Evolutionary conservation across 2,329 filamentous ascomycete genomes (phyloP), one percentile per base, ranked within the genome.

Genomic region (Penicillium capsulatum): DNA sequence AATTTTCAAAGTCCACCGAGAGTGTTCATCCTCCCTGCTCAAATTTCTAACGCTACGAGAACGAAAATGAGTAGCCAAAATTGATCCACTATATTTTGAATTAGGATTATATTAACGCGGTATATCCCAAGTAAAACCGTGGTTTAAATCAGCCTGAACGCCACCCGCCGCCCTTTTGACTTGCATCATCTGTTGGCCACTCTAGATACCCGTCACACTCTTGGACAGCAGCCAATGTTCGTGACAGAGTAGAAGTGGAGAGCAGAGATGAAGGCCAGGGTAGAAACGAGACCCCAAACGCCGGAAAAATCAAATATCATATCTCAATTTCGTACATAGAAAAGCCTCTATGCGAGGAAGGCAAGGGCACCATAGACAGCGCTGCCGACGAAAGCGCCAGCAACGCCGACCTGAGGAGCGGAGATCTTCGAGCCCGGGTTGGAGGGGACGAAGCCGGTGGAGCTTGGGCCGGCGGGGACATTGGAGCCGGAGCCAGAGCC

Each of bases 341-440:
- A 8, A 47, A n/a, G 27, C 37, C 13, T 30, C 47, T 55, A 61
- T 35, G 54, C 58, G 40, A 61, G 38, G 34, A 58, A 41, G 47
- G 60, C 42, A 29, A 47, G 28, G 34, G 48, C 42, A 32, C 49
- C 49, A 34, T 53, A 52, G 43, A 35, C 45, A 36, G 44, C 43
- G 38, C 48, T 44, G 27, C 50, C 55, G 19, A 54, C 31, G 30
- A 47, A 49, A 40, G 47, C 50, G 35, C 54, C 47, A 17, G 49
- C 46, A 41, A 44, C 36, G 13, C 36, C 39, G 13, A 39, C 34
- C 26, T 51, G 33, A 32, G 58, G 54, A 30, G 55, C 36, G 10
- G 51, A 36, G 22, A 61, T 19, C 47, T 52, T 61, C 16, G 51
- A 43, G 15, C 57, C 59, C 9, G 54, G 54, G 53, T 38, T 62